Percentiles rank a stretch among this genome's conserved stretches.
Conservation (phyloP, 2,329 filamentous ascomycete genomes). For the Monilinia fructigena region DNA sequence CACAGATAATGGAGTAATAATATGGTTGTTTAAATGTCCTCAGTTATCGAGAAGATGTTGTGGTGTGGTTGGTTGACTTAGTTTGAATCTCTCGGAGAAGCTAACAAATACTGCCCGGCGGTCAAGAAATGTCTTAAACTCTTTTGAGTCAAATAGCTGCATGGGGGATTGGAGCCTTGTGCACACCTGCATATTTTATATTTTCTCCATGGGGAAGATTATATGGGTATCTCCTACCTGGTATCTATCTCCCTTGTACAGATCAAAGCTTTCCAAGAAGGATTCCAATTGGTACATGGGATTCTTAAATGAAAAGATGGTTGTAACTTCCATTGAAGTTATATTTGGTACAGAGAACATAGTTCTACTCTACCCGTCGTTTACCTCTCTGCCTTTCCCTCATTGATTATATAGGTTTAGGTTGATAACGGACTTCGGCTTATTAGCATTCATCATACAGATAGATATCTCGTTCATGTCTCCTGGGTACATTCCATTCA, state of each 20-base stretch:
- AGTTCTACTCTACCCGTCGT: no score
- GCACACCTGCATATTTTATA: not conserved
- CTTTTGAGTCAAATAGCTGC: not conserved
- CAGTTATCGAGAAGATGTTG: not conserved
- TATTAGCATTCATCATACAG: no score
- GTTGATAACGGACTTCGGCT: no score
- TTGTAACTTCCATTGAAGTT: no score
- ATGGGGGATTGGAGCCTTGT: not conserved
- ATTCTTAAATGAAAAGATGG: no score
- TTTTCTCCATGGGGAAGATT: not conserved
- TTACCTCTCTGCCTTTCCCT: no score
- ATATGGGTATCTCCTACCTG: not conserved
- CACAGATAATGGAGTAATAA: not conserved
- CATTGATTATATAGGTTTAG: no score
- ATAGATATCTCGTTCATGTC: no score
- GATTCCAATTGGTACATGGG: not conserved
- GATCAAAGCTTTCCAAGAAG: not conserved
- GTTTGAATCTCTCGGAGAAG: not conserved
- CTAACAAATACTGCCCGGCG: constrained; percentile 3
- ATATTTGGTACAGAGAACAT: no score
- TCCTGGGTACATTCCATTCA: no score
- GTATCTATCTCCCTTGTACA: not conserved
- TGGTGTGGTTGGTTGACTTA: not conserved
- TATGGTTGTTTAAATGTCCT: not conserved
- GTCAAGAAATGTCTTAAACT: not conserved